Percentiles rank a stretch among this genome's conserved stretches.
Conservation (phyloP, 345 rosid species). For the Reutealis trisperma region DNA sequence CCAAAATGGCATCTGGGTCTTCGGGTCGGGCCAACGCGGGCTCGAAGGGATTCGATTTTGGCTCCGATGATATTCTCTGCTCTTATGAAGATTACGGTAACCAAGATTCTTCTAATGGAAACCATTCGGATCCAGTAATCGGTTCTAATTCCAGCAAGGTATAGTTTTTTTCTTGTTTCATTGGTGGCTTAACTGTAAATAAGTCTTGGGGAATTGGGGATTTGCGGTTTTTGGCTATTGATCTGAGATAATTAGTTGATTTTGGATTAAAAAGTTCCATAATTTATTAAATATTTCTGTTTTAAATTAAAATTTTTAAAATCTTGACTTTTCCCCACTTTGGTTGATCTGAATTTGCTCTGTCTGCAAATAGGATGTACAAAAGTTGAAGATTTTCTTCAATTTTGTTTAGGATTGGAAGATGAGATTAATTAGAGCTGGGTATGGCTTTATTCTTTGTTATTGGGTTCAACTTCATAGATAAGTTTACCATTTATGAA, state of each 20-base stretch:
- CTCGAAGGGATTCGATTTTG: constrained; percentile 89
- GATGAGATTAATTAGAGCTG: not conserved
- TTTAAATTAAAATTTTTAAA: no score
- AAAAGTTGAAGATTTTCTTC: not conserved
- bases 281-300: not conserved
- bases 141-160: constrained; percentile 50
- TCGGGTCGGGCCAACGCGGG: constrained; percentile 67
- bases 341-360: not conserved
- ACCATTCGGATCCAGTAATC: constrained; percentile 58
- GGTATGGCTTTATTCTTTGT: not conserved
- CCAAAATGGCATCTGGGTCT: constrained; percentile 84
- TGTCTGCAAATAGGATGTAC: not conserved
- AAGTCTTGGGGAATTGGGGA: not conserved
- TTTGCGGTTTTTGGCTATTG: not conserved
- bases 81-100: constrained; percentile 81
- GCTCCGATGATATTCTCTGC: constrained; percentile 95
- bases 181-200: not conserved
- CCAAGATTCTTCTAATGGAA: constrained; percentile 74
- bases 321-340: not conserved
- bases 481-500: not conserved
- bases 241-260: not conserved
- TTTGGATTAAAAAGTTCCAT: not conserved
- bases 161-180: not conserved
- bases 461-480: not conserved
- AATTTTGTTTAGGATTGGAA: not conserved